A percentile compares a stretch with the other conserved stretches of the same genome.
Conservation (phyloP, 257 asterid species). For the Paulownia fortunei region DNA sequence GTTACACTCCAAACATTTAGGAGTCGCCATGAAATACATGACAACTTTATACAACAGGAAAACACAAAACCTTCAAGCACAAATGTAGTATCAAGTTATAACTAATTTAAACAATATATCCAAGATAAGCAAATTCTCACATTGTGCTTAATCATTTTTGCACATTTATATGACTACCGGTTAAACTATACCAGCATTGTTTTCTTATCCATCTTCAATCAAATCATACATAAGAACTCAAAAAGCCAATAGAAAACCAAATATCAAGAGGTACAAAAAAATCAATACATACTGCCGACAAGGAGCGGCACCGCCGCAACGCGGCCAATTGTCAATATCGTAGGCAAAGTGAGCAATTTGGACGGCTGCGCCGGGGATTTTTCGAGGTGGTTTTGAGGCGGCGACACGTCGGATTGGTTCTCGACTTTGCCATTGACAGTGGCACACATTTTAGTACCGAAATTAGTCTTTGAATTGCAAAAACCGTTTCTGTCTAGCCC, state of each 20-base stretch:
- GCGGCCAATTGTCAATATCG: slow-evolving; percentile 83
- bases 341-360: slow-evolving; percentile 84
- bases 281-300: slow-evolving; percentile 57
- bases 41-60: slow-evolving; percentile 1
- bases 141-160: neutral
- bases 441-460: slow-evolving; percentile 55
- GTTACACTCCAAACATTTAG: neutral
- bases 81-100: neutral
- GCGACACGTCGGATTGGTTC: slow-evolving; percentile 32
- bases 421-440: slow-evolving; percentile 49
- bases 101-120: neutral
- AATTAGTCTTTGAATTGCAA: slow-evolving; percentile 21
- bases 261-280: neutral
- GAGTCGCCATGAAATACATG: neutral
- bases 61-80: neutral
- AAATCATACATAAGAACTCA: neutral
- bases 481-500: neutral
- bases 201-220: neutral
- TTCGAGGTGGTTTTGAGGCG: slow-evolving; percentile 38
- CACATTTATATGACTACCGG: neutral
- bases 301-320: slow-evolving; percentile 80
- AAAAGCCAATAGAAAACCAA: neutral
- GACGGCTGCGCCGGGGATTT: slow-evolving; percentile 39
- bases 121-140: neutral
- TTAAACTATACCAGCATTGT: neutral